A percentile compares a stretch with the other conserved stretches of the same genome.
Evolutionary conservation across 768 basidiomycete species (phyloP).

Genomic region (Thelephora ganbajun): DNA sequence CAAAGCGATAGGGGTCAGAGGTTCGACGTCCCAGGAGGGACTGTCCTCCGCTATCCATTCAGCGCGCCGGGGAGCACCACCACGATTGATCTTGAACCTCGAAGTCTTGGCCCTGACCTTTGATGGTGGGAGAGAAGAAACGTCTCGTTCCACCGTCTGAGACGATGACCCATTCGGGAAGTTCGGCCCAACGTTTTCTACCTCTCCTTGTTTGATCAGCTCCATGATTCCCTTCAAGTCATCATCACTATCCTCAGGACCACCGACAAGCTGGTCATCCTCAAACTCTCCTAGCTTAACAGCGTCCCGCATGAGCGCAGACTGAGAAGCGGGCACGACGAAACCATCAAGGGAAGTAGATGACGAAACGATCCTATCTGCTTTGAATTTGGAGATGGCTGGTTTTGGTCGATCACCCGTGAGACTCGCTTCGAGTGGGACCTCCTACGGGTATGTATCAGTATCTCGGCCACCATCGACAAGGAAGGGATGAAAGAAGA

Average conservation of each 20-base stretch:
- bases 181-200: conserved; percentile 17
- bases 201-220: conserved; percentile 15
- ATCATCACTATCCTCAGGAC: conserved; percentile 18
- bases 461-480: conserved; percentile 1
- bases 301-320: conserved; percentile 12
- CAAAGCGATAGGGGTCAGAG: background rate
- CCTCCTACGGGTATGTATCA: conserved; percentile 20
- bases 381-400: conserved; percentile 51
- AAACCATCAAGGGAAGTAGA: conserved; percentile 16
- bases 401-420: conserved; percentile 28
- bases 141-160: background rate
- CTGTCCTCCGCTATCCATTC: background rate
- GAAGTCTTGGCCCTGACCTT: background rate
- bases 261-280: conserved; percentile 14
- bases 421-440: conserved; percentile 28
- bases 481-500: conserved; percentile 2
- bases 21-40: background rate
- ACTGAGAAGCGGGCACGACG: conserved; percentile 17
- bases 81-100: conserved; percentile 4
- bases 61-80: background rate
- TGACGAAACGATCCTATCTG: conserved; percentile 21
- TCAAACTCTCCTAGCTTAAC: conserved; percentile 18
- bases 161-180: background rate
- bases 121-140: background rate
- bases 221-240: conserved; percentile 15